Evolutionary conservation across 176 grass and related monocot genomes (phyloP).

Genomic region (Leersia perrieri): DNA sequence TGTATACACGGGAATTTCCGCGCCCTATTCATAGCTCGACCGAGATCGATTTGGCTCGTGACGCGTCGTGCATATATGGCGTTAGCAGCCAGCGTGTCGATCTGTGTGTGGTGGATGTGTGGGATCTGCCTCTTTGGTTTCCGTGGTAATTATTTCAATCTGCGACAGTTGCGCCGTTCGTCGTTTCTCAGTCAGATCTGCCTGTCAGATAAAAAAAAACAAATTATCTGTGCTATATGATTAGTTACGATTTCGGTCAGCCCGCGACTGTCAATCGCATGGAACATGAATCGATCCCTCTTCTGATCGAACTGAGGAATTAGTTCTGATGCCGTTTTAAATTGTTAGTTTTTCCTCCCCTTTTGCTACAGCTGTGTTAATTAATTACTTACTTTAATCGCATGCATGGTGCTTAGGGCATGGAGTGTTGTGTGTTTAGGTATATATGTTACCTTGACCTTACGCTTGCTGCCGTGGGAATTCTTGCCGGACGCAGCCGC

Average conservation of each 20-base stretch:
- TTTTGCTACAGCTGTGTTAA: background rate
- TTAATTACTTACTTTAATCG: no score
- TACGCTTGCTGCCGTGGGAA: conserved; percentile 68
- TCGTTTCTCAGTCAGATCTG: background rate
- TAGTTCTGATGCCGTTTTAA: background rate
- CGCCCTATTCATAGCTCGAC: conserved; percentile 40
- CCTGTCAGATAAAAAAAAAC: no score
- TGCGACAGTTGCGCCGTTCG: background rate
- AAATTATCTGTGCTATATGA: no score
- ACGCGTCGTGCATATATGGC: background rate
- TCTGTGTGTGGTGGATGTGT: no score
- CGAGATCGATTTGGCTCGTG: no score
- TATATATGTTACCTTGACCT: conserved; percentile 71
- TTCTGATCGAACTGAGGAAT: background rate
- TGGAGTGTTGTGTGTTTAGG: background rate
- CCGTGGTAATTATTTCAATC: background rate
- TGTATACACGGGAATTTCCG: conserved; percentile 41
- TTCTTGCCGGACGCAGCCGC: conserved; percentile 29
- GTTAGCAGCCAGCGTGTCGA: background rate
- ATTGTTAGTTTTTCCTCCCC: background rate
- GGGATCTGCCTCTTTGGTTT: no score
- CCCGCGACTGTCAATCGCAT: no score
- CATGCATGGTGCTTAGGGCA: conserved; percentile 18
- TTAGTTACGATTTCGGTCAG: no score
- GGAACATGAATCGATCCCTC: no score